Evolutionary conservation across 768 basidiomycete genomes (phyloP).

Genomic region (Porphyrellus cyaneotinctus): DNA sequence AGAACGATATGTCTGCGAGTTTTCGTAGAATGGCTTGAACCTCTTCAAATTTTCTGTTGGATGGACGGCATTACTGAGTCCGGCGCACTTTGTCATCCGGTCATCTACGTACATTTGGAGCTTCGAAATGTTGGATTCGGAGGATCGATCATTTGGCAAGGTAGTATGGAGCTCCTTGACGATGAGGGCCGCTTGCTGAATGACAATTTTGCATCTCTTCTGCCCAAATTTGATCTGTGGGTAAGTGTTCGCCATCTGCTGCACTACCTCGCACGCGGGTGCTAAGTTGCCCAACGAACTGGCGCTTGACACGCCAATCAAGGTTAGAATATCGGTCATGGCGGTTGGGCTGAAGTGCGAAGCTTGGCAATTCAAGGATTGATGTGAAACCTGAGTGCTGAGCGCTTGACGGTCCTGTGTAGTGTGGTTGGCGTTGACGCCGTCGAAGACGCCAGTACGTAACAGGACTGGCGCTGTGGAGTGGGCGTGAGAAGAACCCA

Average conservation of each 20-base stretch:
- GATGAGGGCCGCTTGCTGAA: not conserved
- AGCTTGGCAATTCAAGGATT: no score
- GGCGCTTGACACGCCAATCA: not conserved
- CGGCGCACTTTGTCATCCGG: no score
- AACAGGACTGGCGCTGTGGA: no score
- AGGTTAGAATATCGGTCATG: not conserved
- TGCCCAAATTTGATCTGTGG: not conserved
- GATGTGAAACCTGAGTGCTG: no score
- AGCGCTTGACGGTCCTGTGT: no score
- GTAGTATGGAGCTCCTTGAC: not conserved
- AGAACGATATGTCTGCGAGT: constrained; percentile 2
- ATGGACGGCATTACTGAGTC: no score
- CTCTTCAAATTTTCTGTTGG: constrained; percentile 3
- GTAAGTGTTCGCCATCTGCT: not conserved
- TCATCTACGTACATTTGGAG: not conserved
- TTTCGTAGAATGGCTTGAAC: not conserved
- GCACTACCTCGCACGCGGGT: not conserved
- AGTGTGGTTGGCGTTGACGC: no score
- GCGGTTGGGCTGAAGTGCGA: no score
- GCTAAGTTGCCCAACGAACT: not conserved
- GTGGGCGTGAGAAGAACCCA: no score
- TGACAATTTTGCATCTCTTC: constrained; percentile 1
- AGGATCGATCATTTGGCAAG: not conserved
- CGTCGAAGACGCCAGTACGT: no score
- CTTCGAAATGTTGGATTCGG: not conserved